phyloP scores from a whole-genome alignment of 345 rosid genomes.

The Populus pruinosa region DNA sequence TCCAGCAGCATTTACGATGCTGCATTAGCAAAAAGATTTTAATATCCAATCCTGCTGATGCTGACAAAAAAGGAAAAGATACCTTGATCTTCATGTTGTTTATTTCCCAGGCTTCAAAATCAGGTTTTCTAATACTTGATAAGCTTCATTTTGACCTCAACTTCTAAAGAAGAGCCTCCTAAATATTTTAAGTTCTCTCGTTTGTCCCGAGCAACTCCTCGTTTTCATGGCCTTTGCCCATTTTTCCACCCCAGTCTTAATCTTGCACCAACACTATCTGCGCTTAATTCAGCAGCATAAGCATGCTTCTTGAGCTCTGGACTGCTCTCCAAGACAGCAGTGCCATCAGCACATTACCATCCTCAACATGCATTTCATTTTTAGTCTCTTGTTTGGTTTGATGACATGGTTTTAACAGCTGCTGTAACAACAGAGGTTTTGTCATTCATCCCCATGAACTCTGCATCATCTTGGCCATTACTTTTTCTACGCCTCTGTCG shows the following conservation, averaged over 20 bases:
- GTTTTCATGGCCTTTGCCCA: neutral
- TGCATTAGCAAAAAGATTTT: neutral
- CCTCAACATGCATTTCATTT: slow-evolving; percentile 1
- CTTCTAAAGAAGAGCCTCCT: neutral
- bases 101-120: neutral
- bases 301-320: neutral
- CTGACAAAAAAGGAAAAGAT: neutral
- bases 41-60: neutral
- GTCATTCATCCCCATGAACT: neutral
- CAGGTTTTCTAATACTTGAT: neutral
- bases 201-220: neutral
- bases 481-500: slow-evolving; percentile 30
- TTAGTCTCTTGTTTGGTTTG: neutral
- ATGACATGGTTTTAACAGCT: neutral
- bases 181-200: neutral
- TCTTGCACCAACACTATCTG: slow-evolving; percentile 47
- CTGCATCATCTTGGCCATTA: slow-evolving; percentile 4
- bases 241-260: slow-evolving; percentile 33
- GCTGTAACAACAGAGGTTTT: neutral
- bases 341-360: neutral
- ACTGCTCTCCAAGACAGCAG: neutral
- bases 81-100: neutral
- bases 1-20: neutral
- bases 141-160: neutral
- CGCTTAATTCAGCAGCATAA: slow-evolving; percentile 25